Conservation (phyloP, 2,329 filamentous ascomycete species). For the Gaeumannomyces tritici region DNA sequence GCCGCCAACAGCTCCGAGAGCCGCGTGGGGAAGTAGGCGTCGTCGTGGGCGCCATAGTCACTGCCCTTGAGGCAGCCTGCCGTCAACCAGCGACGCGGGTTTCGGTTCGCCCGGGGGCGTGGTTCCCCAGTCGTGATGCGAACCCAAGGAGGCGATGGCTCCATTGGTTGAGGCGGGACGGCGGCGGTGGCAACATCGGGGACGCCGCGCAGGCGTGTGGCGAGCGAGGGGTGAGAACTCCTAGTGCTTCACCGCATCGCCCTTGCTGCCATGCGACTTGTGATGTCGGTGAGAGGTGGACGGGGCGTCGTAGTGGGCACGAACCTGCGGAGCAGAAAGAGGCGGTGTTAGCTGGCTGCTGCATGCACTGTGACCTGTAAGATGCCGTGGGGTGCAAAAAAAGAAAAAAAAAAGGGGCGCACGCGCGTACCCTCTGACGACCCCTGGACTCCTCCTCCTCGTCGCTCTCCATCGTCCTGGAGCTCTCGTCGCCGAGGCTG, state of each 20-base stretch:
- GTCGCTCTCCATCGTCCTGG: conserved; percentile 9
- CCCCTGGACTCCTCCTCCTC: conserved; percentile 29
- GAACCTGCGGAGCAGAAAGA: neutral
- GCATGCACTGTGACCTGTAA: neutral
- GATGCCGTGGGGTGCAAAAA: no score
- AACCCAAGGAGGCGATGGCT: no score
- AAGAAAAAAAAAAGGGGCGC: no score
- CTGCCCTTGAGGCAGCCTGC: no score
- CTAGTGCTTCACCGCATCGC: conserved; percentile 3
- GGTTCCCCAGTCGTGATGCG: no score
- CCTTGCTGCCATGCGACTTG: neutral
- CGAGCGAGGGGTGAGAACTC: neutral
- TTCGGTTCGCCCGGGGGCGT: no score
- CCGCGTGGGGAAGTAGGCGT: no score
- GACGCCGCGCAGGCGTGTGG: neutral
- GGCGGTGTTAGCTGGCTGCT: neutral
- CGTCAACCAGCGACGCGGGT: no score
- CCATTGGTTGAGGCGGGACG: no score
- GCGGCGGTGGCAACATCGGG: neutral
- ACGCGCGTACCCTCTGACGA: conserved; percentile 25
- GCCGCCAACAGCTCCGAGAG: no score
- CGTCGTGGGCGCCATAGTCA: no score
- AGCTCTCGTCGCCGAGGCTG: conserved; percentile 22
- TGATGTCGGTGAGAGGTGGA: conserved; percentile 1
- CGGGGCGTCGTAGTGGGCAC: conserved; percentile 1